Base-by-base conservation (phyloP, 345 rosid species). In the Clausena lansium region DNA sequence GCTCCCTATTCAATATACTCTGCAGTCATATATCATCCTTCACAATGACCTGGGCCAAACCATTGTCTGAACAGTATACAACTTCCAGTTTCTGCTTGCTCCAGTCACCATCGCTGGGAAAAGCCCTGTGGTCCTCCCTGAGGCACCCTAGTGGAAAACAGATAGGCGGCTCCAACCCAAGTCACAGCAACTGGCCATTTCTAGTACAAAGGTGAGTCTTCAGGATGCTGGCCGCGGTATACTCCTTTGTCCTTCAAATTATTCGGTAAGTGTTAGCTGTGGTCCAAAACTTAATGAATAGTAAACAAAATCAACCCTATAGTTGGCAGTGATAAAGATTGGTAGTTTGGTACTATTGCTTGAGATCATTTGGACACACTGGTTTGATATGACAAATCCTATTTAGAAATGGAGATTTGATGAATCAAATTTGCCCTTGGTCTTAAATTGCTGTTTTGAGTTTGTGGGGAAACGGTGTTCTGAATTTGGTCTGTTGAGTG, bases 71-170 rank as follows among this genome's bases (percentile, higher is more conserved):
- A 17, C 7, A 5, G 22, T 52, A 1, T 1, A 52, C 22, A 52
- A 50, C 83, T 86, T 9, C 80, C 86, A 20, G 84, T 86, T 55
- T 74, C 88, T 41, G 80, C 87, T 52, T 88, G 82, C 36, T 82
- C 85, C 47, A 30, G 76, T 73, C 57, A 60, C 83, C 98, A 92
- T 83, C 91, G 86, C 67, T 89, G 87, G 58, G 93, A 84, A 57
- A 95, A 88, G 74, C 92, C 89, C n/a, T 92, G 91, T 62, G 98
- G 96, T 33, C 93, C 92, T 68, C 78, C 89, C 47, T 91, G 88
- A 65, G 90, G 90, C 14, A 91, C 91, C 86, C 92, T 71, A 83
- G 85, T 4, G 83, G 89, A 39, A 86, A 82, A 67, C 91, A 82
- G 38, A 87, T 88, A 15, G 87, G 95, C 10, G 89, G 81, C 35